These are phyloP conservation scores for Eutypa lata DNA, from an alignment of 2,329 filamentous ascomycete species.

Conservation along the genomic window DNA sequence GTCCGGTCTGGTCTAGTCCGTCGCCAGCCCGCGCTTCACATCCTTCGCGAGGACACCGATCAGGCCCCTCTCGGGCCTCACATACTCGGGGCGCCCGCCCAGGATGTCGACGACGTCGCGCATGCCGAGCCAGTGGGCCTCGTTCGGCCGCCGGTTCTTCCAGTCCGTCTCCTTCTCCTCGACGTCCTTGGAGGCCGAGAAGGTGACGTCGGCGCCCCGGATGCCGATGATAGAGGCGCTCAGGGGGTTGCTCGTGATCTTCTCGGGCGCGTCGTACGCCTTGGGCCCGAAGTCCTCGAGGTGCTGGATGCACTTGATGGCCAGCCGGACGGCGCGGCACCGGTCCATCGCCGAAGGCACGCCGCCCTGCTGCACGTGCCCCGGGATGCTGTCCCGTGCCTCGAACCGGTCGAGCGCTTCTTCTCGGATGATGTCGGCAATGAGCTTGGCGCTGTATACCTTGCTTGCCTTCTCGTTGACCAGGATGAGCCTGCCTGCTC, in stretches of 20 bases:
- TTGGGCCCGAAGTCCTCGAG: slow-evolving; percentile 73
- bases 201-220: slow-evolving; percentile 84
- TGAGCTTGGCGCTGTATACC: slow-evolving; percentile 88
- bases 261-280: slow-evolving; percentile 49
- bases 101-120: slow-evolving; percentile 82
- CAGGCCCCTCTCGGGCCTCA: slow-evolving; percentile 46
- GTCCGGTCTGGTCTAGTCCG: slow-evolving; percentile 1
- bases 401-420: slow-evolving; percentile 92
- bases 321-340: slow-evolving; percentile 84
- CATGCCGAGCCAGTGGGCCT: slow-evolving; percentile 81
- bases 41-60: slow-evolving; percentile 57
- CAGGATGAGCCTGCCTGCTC: slow-evolving; percentile 91
- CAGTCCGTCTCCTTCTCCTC: slow-evolving; percentile 90
- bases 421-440: slow-evolving; percentile 92
- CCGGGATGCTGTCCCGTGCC: slow-evolving; percentile 84
- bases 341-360: slow-evolving; percentile 95
- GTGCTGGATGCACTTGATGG: slow-evolving; percentile 92
- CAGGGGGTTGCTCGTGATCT: slow-evolving; percentile 70
- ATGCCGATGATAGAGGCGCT: slow-evolving; percentile 87
- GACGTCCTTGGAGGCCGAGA: slow-evolving; percentile 74
- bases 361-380: slow-evolving; percentile 91
- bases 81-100: slow-evolving; percentile 64
- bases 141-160: slow-evolving; percentile 79
- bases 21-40: slow-evolving; percentile 50
- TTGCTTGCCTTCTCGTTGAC: slow-evolving; percentile 91